Evolutionary conservation across 148 eudicot genomes (phyloP), one percentile per base, ranked within the genome.

Genomic region (Diospyros lotus): DNA sequence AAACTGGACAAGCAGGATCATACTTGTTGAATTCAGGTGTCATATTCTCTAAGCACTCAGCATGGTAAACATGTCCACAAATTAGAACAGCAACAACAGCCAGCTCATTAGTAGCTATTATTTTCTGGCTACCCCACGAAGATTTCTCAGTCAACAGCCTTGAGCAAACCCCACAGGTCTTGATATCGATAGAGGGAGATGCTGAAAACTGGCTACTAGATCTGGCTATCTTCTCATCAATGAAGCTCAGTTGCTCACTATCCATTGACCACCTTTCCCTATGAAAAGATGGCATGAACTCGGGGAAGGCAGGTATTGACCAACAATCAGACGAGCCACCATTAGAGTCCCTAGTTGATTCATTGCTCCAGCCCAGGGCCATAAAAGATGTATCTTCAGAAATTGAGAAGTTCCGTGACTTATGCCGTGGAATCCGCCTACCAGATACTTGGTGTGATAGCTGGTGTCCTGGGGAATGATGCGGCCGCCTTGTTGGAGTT

Each of bases 61-160:
- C 87, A 63, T 93, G 98, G 75, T 91, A 93, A 45, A 83, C 94
- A 71, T 93, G 98, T 45, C 94, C 96, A 76, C 94, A 93, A 40
- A 80, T 77, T 75, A 93, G 80, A 77, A 93, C 94, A 75, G 96
- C 85, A 17, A 86, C 87, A 18, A 89, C 94, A 50, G 89, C 79
- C 44, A 93, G 73, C 69, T 91, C 98, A 44, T 82, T 91, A 40
- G 81, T 74, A 51, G 78, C 81, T 40, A 90, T 76, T 18, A 89
- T 82, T 74, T 84, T 92, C 64, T 88, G 91, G 67, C 78, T 78
- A 54, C 88, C 83, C 93, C 90, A 91, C 43, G 72, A 85, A 70
- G 94, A 91, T 80, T 78, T 89, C 75, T 93, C 91, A 8, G 90
- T 86, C 18, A 91, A 72, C 52, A 79, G 84, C 83, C 87, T 91